phyloP scores from a whole-genome alignment of 2,329 filamentous ascomycete species.

The Nannizziopsis arthrosporioides region DNA sequence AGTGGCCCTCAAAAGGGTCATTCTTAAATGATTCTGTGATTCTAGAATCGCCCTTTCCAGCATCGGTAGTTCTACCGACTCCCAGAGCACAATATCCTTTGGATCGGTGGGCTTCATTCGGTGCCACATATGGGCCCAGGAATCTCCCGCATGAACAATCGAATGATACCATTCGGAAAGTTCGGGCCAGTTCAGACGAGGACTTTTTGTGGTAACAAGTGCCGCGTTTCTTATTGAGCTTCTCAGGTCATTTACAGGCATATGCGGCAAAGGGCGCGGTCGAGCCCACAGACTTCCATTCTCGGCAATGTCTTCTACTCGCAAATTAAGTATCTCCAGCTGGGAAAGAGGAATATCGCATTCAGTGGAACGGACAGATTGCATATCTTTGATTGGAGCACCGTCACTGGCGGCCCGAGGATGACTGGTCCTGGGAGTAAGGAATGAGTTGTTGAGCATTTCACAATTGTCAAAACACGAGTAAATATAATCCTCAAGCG shows the following conservation, averaged over 20 bases:
- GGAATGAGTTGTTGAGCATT: slow-evolving; percentile 67
- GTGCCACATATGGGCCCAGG: slow-evolving; percentile 53
- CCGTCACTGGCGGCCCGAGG: slow-evolving; percentile 37
- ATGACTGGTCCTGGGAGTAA: slow-evolving; percentile 37
- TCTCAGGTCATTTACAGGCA: slow-evolving; percentile 23
- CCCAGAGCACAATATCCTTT: slow-evolving; percentile 20
- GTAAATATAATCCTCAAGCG: slow-evolving; percentile 66
- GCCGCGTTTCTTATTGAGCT: slow-evolving; percentile 22
- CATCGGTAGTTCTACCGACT: slow-evolving; percentile 34
- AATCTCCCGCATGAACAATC: slow-evolving; percentile 54
- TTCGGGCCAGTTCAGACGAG: slow-evolving; percentile 63
- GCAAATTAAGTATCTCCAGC: slow-evolving; percentile 61
- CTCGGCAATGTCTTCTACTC: slow-evolving; percentile 65
- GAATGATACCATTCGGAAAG: slow-evolving; percentile 63
- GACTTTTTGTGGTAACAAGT: slow-evolving; percentile 48
- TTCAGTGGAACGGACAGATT: background rate
- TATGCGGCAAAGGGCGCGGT: slow-evolving; percentile 34
- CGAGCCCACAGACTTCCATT: slow-evolving; percentile 77
- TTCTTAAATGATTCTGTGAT: slow-evolving; percentile 58
- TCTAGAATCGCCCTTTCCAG: slow-evolving; percentile 45
- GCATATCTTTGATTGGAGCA: slow-evolving; percentile 20
- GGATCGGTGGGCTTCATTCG: slow-evolving; percentile 36
- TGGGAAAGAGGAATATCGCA: slow-evolving; percentile 41
- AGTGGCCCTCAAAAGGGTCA: slow-evolving; percentile 61
- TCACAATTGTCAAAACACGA: slow-evolving; percentile 56